A percentile compares a stretch with the other conserved stretches of the same genome.
Conservation (phyloP, 2,329 filamentous ascomycete species). For the Diaporthe vexans region DNA sequence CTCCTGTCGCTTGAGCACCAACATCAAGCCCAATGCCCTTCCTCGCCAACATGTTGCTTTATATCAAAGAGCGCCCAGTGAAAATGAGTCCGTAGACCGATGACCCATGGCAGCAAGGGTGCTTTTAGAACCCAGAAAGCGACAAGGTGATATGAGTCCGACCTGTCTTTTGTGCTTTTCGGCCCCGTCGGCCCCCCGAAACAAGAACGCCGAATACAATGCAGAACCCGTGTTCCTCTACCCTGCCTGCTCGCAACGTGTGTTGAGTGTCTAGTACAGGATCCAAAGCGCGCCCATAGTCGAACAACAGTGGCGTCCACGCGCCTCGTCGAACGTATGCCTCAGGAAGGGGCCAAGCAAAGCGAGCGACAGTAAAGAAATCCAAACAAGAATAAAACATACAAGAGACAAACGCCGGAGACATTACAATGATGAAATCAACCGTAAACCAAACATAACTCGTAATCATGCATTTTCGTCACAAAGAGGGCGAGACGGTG, state of each 20-base stretch:
- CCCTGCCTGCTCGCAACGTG: constrained; percentile 28
- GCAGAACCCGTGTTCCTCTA: neutral
- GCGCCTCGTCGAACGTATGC: constrained; percentile 30
- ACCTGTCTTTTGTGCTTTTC: constrained; percentile 25
- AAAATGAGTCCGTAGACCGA: neutral
- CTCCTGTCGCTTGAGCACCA: constrained; percentile 19
- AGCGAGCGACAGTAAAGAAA: constrained; percentile 28
- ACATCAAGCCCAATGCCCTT: constrained; percentile 6
- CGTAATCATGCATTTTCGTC: constrained; percentile 15
- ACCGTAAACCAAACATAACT: constrained; percentile 3
- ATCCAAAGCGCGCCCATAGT: constrained; percentile 9
- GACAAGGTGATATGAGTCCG: constrained; percentile 7
- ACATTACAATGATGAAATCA: neutral
- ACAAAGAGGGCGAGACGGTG: neutral
- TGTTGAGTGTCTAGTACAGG: constrained; percentile 26
- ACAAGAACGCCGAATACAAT: constrained; percentile 22
- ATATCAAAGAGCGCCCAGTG: neutral
- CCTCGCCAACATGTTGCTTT: neutral
- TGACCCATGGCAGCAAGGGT: neutral
- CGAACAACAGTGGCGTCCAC: neutral
- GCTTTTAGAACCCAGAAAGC: constrained; percentile 6
- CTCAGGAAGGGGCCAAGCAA: neutral
- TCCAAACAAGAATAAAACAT: neutral
- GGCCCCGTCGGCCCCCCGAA: neutral
- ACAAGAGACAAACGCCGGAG: constrained; percentile 17